These are phyloP conservation scores for Populus euphratica DNA, from an alignment of 345 rosid genomes.

Conservation along the genomic window DNA sequence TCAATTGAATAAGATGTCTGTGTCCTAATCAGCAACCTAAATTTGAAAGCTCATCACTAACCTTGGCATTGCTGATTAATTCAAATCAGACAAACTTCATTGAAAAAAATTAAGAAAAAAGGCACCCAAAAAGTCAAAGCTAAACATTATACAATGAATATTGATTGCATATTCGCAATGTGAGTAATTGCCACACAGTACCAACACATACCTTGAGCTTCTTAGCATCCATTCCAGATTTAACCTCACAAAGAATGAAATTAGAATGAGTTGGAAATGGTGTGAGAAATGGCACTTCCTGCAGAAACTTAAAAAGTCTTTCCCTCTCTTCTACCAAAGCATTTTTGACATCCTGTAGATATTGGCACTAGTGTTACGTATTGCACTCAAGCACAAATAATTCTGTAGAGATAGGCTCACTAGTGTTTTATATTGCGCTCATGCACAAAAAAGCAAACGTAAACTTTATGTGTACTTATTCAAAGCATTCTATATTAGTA, in stretches of 20 bases:
- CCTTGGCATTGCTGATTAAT: not conserved
- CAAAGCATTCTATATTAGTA: not conserved
- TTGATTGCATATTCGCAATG: not conserved
- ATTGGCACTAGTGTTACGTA: slow-evolving; percentile 15
- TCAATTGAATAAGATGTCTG: not conserved
- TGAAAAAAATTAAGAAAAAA: no score
- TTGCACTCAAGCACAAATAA: not conserved
- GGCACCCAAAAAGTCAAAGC: not conserved
- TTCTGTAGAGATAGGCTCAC: slow-evolving; percentile 30
- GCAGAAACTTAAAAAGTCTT: slow-evolving; percentile 67
- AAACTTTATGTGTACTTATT: not conserved
- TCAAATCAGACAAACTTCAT: not conserved
- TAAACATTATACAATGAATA: not conserved
- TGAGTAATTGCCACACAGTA: not conserved
- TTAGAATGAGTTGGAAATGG: slow-evolving; percentile 83
- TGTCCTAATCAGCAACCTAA: not conserved
- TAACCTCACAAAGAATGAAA: slow-evolving; percentile 84
- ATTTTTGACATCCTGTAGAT: slow-evolving; percentile 61
- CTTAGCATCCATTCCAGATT: slow-evolving; percentile 77
- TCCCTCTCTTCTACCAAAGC: slow-evolving; percentile 66
- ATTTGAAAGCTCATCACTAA: not conserved
- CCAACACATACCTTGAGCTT: slow-evolving; percentile 57
- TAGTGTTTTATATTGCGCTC: slow-evolving; percentile 8
- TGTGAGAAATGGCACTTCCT: slow-evolving; percentile 69
- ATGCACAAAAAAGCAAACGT: not conserved